Evolutionary conservation across 2,329 filamentous ascomycete species (phyloP), one percentile per base, ranked within the genome.

Genomic region (Talaromyces sp.): DNA sequence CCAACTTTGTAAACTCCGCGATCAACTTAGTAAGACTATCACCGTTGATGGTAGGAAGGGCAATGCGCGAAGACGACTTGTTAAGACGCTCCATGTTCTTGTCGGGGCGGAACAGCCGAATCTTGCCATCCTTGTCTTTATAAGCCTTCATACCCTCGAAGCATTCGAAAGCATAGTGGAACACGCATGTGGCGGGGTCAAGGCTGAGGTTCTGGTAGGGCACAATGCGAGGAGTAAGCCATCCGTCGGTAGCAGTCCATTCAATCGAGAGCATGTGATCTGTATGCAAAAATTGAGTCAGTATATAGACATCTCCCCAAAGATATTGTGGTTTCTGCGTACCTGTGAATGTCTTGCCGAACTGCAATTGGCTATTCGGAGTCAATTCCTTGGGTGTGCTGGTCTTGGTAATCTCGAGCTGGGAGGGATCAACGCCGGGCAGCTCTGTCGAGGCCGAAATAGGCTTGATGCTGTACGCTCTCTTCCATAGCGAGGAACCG

Each of bases 91-190:
- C 89, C 94, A 98, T 98, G 84, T 99, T 99, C 86, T 88, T 95
- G 78, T 96, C 90, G 1, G 95, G 95, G 38, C 95, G 88, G 86
- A 99, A 99, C 63, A 99, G 84, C 64, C 94, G 89, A 71, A 97
- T 87, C 67, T 88, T 82, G 72, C 92, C 92, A 51, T 87, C 77
- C 73, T 85, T 87, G 81, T 96, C 92, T 80, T 94, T 96, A 86
- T 99, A 99, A 67, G 95, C 95, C 84, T 99, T 99, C 93, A 98
- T 97, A 72, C 95, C 95, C 83, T 99, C 95, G 80, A 99, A 99
- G 78, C 91, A 95, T 80, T 96, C 92, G 76, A 98, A 98, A 58
- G 92, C 95, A 80, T 99, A 99, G 86, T 99, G 95, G 82, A 99
- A 94, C 68, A 98, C 95, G 81, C 93, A 98, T 38, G 92, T 95